Base-by-base conservation (phyloP, 495 filamentous ascomycete genomes). In the Aspergillus cavernicola region DNA sequence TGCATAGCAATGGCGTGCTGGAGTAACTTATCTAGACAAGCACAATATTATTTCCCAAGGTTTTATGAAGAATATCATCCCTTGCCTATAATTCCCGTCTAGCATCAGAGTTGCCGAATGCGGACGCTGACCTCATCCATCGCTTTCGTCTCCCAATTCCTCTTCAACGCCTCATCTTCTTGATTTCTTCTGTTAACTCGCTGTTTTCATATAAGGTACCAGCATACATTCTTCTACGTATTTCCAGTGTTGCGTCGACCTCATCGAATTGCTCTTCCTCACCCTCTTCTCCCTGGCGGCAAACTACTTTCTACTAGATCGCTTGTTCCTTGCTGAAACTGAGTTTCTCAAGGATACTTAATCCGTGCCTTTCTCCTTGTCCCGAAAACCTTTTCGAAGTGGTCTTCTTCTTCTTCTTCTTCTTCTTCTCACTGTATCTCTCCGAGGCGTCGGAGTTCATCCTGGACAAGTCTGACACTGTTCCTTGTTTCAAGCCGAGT, bases 1-100 rank as follows among this genome's bases (percentile, higher is more conserved):
- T 44, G 50, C 50, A 53, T 53, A 44, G 50, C 50, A 53, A 38
- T 37, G 50, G 50, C 50, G 50, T 35, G 16, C 19, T 53, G 39
- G 50, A 52, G 49, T 33, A 41, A 10, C 10, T 20, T 20, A 42
- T 42, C 46, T 50, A 50, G 46, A 50, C 18, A 33, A 33, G 16
- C 15, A 18, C 4, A 28, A 28, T 28, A 28, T 28, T 28, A n/a
- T n/a, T n/a, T n/a, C n/a, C n/a, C n/a, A n/a, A n/a, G n/a, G n/a
- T n/a, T 19, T 12, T 16, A 24, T 37, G 31, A n/a, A n/a, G n/a
- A n/a, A n/a, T n/a, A 7, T 15, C 7, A 38, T 31, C 46, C 33
- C 47, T 50, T 38, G 32, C 35, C 6, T 39, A 2, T 2, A 18
- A n/a, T n/a, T n/a, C n/a, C n/a, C n/a, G n/a, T n/a, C n/a, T n/a